Percentiles rank a stretch among this genome's conserved stretches.
Conservation (phyloP, 345 rosid species). For the Eucalyptus viminalis region DNA sequence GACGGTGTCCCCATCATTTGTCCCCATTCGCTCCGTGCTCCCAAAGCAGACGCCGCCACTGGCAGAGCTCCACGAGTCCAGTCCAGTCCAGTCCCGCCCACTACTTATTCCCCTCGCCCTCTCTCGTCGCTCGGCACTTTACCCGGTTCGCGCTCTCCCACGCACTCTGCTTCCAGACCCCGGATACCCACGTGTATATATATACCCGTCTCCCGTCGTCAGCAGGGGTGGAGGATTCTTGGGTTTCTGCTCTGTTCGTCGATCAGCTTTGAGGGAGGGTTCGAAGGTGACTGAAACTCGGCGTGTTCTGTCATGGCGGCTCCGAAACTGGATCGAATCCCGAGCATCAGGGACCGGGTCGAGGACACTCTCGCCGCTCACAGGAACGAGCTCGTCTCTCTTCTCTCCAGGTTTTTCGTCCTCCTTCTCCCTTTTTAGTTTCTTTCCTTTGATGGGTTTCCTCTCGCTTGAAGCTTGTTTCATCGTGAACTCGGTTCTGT, state of each 20-base stretch:
- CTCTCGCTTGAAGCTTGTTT: neutral
- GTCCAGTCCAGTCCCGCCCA: neutral
- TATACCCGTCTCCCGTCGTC: neutral
- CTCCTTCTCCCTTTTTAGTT: neutral
- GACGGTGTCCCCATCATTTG: neutral
- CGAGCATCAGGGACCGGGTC: slow-evolving; percentile 82
- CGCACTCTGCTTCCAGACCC: neutral
- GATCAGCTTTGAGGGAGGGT: neutral
- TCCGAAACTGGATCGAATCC: slow-evolving; percentile 41
- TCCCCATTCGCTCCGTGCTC: neutral
- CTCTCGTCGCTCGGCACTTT: neutral
- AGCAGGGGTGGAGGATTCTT: neutral
- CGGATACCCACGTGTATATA: neutral
- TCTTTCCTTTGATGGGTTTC: neutral
- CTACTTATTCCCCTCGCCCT: neutral
- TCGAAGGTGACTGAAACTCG: neutral
- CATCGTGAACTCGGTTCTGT: neutral
- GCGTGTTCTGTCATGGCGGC: slow-evolving; percentile 21
- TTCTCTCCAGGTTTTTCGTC: slow-evolving; percentile 67
- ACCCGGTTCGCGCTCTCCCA: neutral
- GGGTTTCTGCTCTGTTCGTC: neutral
- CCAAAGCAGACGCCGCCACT: neutral
- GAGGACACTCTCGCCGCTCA: slow-evolving; percentile 81
- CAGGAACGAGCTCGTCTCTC: slow-evolving; percentile 85
- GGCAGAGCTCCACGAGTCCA: neutral